phyloP scores from a whole-genome alignment of 306 rosid species.

The Acacia acuminata region DNA sequence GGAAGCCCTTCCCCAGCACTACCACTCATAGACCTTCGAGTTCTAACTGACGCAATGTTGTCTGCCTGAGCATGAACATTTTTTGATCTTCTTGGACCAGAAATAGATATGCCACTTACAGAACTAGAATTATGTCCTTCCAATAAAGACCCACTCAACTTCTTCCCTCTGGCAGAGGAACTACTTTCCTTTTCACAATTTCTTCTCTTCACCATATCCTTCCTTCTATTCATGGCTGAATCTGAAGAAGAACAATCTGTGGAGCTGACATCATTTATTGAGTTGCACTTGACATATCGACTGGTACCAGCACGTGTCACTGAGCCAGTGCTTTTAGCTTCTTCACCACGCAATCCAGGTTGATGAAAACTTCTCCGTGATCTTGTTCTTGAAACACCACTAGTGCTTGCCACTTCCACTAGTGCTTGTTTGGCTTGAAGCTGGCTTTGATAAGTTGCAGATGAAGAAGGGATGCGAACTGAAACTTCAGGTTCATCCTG shows the following conservation, averaged over 20 bases:
- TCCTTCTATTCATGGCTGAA: slow-evolving; percentile 44
- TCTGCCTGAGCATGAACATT: slow-evolving; percentile 52
- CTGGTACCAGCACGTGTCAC: slow-evolving; percentile 46
- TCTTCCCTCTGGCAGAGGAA: slow-evolving; percentile 65
- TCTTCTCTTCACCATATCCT: slow-evolving; percentile 45
- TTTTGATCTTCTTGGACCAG: slow-evolving; percentile 60
- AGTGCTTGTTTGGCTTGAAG: slow-evolving; percentile 37
- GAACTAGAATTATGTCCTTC: slow-evolving; percentile 46
- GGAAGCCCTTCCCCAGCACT: slow-evolving; percentile 50
- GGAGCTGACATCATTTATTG: slow-evolving; percentile 56
- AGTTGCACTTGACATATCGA: slow-evolving; percentile 60
- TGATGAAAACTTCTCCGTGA: slow-evolving; percentile 52
- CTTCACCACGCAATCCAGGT: slow-evolving; percentile 50
- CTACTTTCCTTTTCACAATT: slow-evolving; percentile 67
- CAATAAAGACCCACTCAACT: slow-evolving; percentile 42
- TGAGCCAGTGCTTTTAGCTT: slow-evolving; percentile 45
- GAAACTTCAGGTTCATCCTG: slow-evolving; percentile 56
- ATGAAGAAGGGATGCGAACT: slow-evolving; percentile 31
- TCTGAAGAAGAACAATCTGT: slow-evolving; percentile 59
- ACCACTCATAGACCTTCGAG: slow-evolving; percentile 48
- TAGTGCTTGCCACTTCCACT: slow-evolving; percentile 54
- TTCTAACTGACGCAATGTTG: slow-evolving; percentile 52
- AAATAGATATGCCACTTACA: slow-evolving; percentile 55
- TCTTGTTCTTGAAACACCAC: slow-evolving; percentile 44
- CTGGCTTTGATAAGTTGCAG: slow-evolving; percentile 44